These are phyloP conservation scores for Fagus sylvatica DNA, from an alignment of 306 rosid genomes.

Conservation along the genomic window DNA sequence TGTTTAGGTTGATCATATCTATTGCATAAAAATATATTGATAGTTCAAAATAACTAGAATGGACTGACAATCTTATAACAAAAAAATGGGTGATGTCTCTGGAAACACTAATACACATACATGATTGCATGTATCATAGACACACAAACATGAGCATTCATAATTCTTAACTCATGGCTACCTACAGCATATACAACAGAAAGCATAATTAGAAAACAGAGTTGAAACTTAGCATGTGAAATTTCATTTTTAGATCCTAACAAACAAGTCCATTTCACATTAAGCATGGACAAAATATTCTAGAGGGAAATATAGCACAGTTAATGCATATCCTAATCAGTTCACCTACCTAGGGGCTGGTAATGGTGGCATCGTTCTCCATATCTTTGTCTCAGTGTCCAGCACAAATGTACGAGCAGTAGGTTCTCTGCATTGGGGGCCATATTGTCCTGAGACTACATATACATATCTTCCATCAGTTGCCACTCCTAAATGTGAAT, in stretches of 20 bases:
- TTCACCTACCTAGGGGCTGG: constrained; percentile 70
- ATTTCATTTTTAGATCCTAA: not conserved
- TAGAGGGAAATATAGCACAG: constrained; percentile 1
- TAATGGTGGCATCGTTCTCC: constrained; percentile 69
- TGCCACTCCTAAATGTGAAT: constrained; percentile 87
- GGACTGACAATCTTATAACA: not conserved
- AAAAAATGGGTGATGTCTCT: not conserved
- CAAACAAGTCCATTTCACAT: not conserved
- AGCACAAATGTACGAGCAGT: constrained; percentile 54
- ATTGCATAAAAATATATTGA: too few species aligned
- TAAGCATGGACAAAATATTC: constrained; percentile 11
- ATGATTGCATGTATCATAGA: not conserved
- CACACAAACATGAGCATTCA: not conserved
- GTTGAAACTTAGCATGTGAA: not conserved
- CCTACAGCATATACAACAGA: not conserved
- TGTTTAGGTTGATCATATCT: too few species aligned
- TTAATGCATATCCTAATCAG: constrained; percentile 9
- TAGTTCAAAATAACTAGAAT: not conserved
- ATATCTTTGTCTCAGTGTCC: constrained; percentile 68
- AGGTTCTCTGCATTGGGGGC: constrained; percentile 86
- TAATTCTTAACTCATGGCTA: not conserved
- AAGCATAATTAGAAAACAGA: constrained; percentile 10
- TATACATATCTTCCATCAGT: constrained; percentile 86
- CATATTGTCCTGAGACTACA: constrained; percentile 79
- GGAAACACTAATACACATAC: not conserved